Evolutionary conservation across 257 asterid species (phyloP).

Genomic region (Scutellaria galericulata): DNA sequence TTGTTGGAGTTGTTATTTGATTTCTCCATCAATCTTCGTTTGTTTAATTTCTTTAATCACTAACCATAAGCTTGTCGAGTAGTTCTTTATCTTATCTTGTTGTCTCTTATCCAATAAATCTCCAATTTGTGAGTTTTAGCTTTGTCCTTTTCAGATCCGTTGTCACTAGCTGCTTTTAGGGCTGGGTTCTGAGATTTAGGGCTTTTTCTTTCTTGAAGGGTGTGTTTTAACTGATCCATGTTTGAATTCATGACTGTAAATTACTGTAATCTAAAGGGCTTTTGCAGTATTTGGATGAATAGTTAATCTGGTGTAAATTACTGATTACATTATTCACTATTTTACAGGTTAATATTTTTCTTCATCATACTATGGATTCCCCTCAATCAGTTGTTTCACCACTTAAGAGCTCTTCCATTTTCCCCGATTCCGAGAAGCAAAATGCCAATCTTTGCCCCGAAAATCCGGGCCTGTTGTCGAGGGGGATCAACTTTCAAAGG

Average conservation of each 20-base stretch:
- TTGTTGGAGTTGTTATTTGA: background rate
- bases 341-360: constrained; percentile 47
- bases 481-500: constrained; percentile 42
- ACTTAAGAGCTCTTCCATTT: constrained; percentile 57
- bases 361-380: constrained; percentile 73
- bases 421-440: constrained; percentile 66
- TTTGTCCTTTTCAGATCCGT: constrained; percentile 36
- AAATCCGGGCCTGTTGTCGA: constrained; percentile 41
- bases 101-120: background rate
- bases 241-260: background rate
- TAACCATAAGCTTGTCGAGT: constrained; percentile 10
- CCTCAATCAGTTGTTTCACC: constrained; percentile 94
- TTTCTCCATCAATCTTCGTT: background rate
- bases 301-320: constrained; percentile 6
- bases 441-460: constrained; percentile 41
- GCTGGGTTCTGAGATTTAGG: constrained; percentile 20
- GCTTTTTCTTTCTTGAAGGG: background rate
- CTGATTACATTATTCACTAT: constrained; percentile 16
- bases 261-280: background rate
- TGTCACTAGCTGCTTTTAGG: constrained; percentile 27
- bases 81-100: background rate
- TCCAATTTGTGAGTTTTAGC: constrained; percentile 21
- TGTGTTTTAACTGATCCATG: background rate
- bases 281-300: constrained; percentile 25
- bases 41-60: background rate